Percentiles rank a stretch among this genome's conserved stretches.
Conservation (phyloP, 768 basidiomycete genomes). For the Myochromella boudieri region DNA sequence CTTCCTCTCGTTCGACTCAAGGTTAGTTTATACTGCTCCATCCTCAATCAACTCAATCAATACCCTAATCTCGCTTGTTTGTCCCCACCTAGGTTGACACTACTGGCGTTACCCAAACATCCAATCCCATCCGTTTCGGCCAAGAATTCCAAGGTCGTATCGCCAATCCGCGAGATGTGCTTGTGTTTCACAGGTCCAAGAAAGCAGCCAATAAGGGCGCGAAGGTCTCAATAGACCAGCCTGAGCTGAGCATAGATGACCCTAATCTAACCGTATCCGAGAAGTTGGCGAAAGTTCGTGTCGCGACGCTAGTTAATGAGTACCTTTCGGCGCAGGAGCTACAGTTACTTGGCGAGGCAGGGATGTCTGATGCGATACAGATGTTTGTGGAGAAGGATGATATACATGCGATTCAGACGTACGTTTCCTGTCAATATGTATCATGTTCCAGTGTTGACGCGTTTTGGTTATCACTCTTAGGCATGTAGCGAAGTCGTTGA, state of each 20-base stretch:
- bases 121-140: conserved; percentile 95
- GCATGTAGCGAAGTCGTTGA: conserved; percentile 63
- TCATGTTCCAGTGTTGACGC: neutral
- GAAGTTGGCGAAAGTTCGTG: conserved; percentile 78
- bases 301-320: conserved; percentile 88
- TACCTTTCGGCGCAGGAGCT: conserved; percentile 92
- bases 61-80: neutral
- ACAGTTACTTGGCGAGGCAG: conserved; percentile 85
- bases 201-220: conserved; percentile 46
- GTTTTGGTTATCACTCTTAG: conserved; percentile 33
- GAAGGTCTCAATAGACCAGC: conserved; percentile 73
- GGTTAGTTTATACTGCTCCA: conserved; percentile 33
- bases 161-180: conserved; percentile 92
- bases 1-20: conserved; percentile 87
- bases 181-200: conserved; percentile 87
- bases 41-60: neutral
- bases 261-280: conserved; percentile 64
- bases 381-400: conserved; percentile 98
- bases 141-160: conserved; percentile 90
- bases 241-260: conserved; percentile 81
- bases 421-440: conserved; percentile 26
- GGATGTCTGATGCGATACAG: conserved; percentile 93
- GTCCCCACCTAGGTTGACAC: conserved; percentile 71
- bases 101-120: conserved; percentile 86
- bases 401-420: conserved; percentile 88